Base-by-base conservation (phyloP, 768 basidiomycete genomes). In the Boletus patriciae region DNA sequence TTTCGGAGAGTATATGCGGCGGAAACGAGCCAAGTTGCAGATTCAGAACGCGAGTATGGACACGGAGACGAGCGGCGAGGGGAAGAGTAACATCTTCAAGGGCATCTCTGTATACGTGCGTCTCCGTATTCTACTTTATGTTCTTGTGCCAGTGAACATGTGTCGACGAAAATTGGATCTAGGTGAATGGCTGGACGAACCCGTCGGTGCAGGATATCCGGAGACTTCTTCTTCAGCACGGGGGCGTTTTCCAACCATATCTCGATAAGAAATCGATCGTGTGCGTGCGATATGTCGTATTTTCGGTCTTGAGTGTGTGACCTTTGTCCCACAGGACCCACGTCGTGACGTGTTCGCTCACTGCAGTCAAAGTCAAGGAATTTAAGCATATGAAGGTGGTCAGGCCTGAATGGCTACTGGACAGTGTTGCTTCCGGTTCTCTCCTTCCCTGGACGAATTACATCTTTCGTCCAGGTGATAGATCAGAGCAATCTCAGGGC, bases 331-430 rank as follows among this genome's bases (percentile, higher is more conserved):
- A 11, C 64, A 92, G 91, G 31, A 96, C 94, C 0, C 94, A 97
- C 69, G 87, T 99, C 63, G 78, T 99, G 48, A 96, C 97, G 4
- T 89, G 88, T 61, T 89, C 91, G 33, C 80, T 99, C 43, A 98
- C 96, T 0, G 88, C 92, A 0, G 85, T 86, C 41, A 99, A 98
- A 73, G 81, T 93, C 43, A 83, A 83, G 21, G 94, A 96, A 64
- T 98, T 94, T 72, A 82, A 87, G 70, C 72, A 87, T 41, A 90
- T 96, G 88, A 97, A 94, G 69, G 88, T 98, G 16, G 94, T 89
- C 38, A 78, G 78, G 45, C 93, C 94, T 0, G 86, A 87, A 55
- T 99, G 97, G 97, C 78, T 99, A 12, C 77, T 87, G 12, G 83
- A 94, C 33, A 95, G 92, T 61, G 83, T 81, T n/a, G 75, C 84